Base-by-base conservation (phyloP, 2,329 filamentous ascomycete species). In the Aspergillus pseudonomiae region DNA sequence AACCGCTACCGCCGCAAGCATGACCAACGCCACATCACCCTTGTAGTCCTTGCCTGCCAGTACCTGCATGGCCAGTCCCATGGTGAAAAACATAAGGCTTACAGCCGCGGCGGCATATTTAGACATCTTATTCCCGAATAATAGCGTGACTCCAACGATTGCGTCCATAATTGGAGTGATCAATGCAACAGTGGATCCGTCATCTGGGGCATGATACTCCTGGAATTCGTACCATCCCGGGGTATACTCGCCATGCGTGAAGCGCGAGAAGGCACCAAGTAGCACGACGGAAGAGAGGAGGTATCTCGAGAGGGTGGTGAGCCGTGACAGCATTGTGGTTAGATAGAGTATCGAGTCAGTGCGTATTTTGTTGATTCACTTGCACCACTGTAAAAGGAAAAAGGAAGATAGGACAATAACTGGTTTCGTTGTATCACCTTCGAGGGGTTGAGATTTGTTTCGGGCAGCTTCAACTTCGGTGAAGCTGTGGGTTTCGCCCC, bases 201-300 rank as follows among this genome's bases (percentile, higher is more conserved):
- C 54, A n/a, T 62, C 54, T 1, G 60, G 60, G 6, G 45, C 11
- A 32, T 58, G 60, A 26, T 58, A 62, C 32, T 53, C 55, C 41
- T 62, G 60, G 36, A 53, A 62, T 14, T 36, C 54, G 12, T 62
- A 62, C 32, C 21, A 58, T 14, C 16, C 7, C 6, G 60, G 54
- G 12, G 54, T 58, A 30, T 58, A 62, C 6, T 5, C n/a, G 41
- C 60, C 60, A 39, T 58, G 54, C 6, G 55, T 58, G 55, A 62
- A 52, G 24, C 60, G 60, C 10, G 60, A 62, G 60, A 62, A 58
- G 6, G 60, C 43, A 28, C 54, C 60, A 2, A 45, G 54, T 16
- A 58, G 34, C 6, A 62, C 32, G 26, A 52, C 14, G 11, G 9
- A 7, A 26, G 60, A 50, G 46, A 62, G 60, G 14, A 52, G 16